Base-by-base conservation (phyloP, 2,329 filamentous ascomycete genomes). In the Calonectria fujianensis region DNA sequence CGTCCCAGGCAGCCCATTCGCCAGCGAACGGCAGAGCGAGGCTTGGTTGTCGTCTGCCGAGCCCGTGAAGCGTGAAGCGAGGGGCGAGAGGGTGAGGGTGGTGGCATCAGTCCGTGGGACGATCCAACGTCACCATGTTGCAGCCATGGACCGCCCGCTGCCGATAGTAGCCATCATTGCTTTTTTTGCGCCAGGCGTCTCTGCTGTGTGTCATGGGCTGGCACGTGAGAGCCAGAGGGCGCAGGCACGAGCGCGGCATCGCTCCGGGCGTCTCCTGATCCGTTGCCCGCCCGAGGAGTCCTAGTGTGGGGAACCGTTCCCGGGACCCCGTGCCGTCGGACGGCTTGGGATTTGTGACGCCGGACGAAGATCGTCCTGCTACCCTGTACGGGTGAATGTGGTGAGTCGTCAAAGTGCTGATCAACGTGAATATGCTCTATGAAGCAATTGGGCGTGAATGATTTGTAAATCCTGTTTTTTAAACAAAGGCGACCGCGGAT, bases 61-160 rank as follows among this genome's bases (percentile, higher is more conserved):
- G 51, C 32, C 41, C 32, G 32, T 45, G 59, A 59, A 48, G 68
- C 32, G 32, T 52, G 59, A 59, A 48, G 68, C 32, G 32, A 29
- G 59, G 39, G 37, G 31, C 54, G 54, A 41, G 35, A 39, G n/a
- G 57, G 37, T 37, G 57, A 63, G 35, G 57, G 35, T 41, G 37
- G 54, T 69, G 54, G 73, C 50, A 64, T 57, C 72, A 70, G 63
- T 54, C 35, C 65, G 71, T 73, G 65, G 71, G 54, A 73, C 71
- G 79, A 79, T 77, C 67, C 51, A 73, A 79, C 79, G 77, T 80
- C 79, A 81, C 78, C 57, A 63, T 45, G 57, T 69, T 75, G 79
- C 24, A 66, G 41, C 29, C 48, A 54, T 37, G 27, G 35, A n/a
- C 67, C 69, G 39, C 24, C 64, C 63, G 57, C 39, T 67, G 70